Evolutionary conservation across 805 yeast species (phyloP), one percentile per base, ranked within the genome.

Genomic region (Allodekkera sacchari): DNA sequence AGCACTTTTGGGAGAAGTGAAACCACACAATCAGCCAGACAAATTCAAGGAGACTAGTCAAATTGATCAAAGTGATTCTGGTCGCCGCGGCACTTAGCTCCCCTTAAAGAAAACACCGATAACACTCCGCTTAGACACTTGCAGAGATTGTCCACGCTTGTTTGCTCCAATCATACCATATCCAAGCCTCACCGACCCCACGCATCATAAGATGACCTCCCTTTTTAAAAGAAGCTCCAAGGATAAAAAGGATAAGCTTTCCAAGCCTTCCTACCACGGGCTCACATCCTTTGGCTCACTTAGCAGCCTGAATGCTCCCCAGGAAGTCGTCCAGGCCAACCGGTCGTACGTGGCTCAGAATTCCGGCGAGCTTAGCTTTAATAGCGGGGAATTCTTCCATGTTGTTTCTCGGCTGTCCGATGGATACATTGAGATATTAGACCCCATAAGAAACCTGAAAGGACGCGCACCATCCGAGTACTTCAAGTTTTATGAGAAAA

Each of bases 391-490:
- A 50, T 88, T 87, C 51, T 84, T 88, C 59, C 85, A 84, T 50
- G 94, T 92, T 3, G 64, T 68, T 24, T 74, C 74, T 15, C 69
- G 73, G 34, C 72, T 71, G 33, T 33, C 36, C 4, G 42, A 39
- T 21, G 50, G 47, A 1, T 71, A 65, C 88, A 84, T 75, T 48
- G 87, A 84, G 48, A 96, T 94, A 2, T 74, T 77, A 32, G 87
- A 89, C 52, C 96, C 97, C 10, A 71, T 81, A 28, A 74, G 82
- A 21, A 74, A 79, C 44, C 59, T 69, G 18, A 67, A 72, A 31
- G 98, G 98, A 1, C 72, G 83, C 71, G 97, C 92, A 1, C 97
- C 97, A 4, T 75, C 75, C 25, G 62, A 77, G 8, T 79, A 79
- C 53, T 92, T 89, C 56, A 94, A 87, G 58, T 78, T 75, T 12